These are phyloP conservation scores for Pseudogymnoascus sp. DNA, from an alignment of 2,329 filamentous ascomycete genomes.

Conservation along the genomic window DNA sequence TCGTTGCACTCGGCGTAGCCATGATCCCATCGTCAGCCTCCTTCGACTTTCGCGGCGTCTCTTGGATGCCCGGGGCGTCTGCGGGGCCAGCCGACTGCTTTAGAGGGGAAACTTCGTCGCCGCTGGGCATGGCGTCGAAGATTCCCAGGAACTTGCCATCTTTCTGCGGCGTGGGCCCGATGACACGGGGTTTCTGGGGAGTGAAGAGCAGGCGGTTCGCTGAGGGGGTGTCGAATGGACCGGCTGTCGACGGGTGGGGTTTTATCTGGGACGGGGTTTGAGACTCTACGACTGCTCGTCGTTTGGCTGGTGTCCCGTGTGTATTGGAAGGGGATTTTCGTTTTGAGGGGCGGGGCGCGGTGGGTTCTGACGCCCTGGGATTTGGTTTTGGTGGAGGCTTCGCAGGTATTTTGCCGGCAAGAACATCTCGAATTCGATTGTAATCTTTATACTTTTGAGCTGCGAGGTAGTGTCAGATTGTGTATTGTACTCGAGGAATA, in stretches of 20 bases:
- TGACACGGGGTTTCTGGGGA: slow-evolving; percentile 47
- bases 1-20: slow-evolving; percentile 13
- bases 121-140: slow-evolving; percentile 58
- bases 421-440: slow-evolving; percentile 52
- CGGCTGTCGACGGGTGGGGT: slow-evolving; percentile 31
- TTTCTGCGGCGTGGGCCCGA: slow-evolving; percentile 72
- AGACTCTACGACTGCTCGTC: slow-evolving; percentile 31
- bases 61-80: slow-evolving; percentile 27
- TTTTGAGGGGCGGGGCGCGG: slow-evolving; percentile 2
- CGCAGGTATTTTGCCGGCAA: slow-evolving; percentile 44
- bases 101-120: slow-evolving; percentile 30
- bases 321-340: slow-evolving; percentile 20
- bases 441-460: slow-evolving; percentile 71
- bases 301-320: slow-evolving; percentile 43
- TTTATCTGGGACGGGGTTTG: slow-evolving; percentile 40
- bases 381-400: slow-evolving; percentile 24
- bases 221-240: slow-evolving; percentile 46
- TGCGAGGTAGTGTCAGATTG: slow-evolving; percentile 29
- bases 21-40: slow-evolving; percentile 10
- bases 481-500: neutral
- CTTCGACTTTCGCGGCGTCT: slow-evolving; percentile 30
- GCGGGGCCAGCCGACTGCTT: slow-evolving; percentile 24
- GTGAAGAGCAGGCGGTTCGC: slow-evolving; percentile 51
- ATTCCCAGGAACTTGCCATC: slow-evolving; percentile 69
- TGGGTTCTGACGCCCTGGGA: slow-evolving; percentile 31